Evolutionary conservation across 1,284 basidiomycete species (phyloP).

Genomic region (Sphagnurus paluster): DNA sequence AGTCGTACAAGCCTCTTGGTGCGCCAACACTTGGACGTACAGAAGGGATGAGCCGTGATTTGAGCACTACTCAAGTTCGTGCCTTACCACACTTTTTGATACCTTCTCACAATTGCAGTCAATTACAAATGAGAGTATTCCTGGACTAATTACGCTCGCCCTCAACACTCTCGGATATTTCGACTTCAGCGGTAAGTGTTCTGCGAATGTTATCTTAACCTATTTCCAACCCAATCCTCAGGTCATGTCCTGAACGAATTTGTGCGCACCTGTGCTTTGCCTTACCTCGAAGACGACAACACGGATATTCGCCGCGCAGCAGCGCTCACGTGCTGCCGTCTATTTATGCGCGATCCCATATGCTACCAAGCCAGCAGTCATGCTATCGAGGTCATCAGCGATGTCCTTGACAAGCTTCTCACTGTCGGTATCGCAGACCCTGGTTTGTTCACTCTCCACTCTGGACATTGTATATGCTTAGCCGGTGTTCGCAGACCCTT

Average conservation of each 20-base stretch:
- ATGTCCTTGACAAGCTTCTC: slow-evolving; percentile 95
- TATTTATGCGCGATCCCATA: slow-evolving; percentile 95
- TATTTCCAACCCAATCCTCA: slow-evolving; percentile 29
- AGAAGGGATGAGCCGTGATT: slow-evolving; percentile 58
- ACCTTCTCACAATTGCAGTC: slow-evolving; percentile 30
- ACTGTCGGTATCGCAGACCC: slow-evolving; percentile 98
- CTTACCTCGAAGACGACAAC: slow-evolving; percentile 93
- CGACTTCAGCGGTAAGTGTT: slow-evolving; percentile 82
- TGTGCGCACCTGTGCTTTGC: slow-evolving; percentile 89
- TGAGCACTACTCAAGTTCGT: slow-evolving; percentile 58
- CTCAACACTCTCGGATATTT: slow-evolving; percentile 89
- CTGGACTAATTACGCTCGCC: slow-evolving; percentile 84
- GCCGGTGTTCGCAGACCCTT: slow-evolving; percentile 55
- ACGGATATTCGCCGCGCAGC: slow-evolving; percentile 89
- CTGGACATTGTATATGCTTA: background rate
- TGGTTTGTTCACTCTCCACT: slow-evolving; percentile 47
- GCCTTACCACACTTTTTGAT: background rate
- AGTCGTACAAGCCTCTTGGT: slow-evolving; percentile 84
- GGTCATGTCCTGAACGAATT: slow-evolving; percentile 97
- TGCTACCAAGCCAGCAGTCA: slow-evolving; percentile 96
- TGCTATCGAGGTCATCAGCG: slow-evolving; percentile 97
- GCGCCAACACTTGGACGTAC: slow-evolving; percentile 62
- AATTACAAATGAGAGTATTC: slow-evolving; percentile 52
- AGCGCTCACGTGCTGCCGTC: slow-evolving; percentile 88
- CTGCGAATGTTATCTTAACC: slow-evolving; percentile 4